Conservation (phyloP, 495 filamentous ascomycete species). For the Pseudevernia furfuracea region DNA sequence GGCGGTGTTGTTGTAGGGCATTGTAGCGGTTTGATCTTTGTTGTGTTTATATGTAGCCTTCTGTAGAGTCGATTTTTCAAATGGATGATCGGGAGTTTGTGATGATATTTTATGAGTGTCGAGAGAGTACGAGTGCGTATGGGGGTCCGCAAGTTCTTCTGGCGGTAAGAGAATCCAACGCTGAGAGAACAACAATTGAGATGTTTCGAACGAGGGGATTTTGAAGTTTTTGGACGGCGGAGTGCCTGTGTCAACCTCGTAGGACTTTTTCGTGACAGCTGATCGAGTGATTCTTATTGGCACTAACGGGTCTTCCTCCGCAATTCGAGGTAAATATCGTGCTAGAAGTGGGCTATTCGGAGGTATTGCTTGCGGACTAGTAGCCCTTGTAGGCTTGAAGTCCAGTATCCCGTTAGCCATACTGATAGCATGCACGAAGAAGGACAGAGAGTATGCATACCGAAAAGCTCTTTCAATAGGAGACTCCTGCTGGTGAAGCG, state of each 20-base stretch:
- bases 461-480: neutral
- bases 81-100: neutral
- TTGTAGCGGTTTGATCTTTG: slow-evolving; percentile 31
- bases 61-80: neutral
- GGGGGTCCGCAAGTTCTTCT: neutral
- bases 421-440: neutral
- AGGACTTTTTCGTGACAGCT: neutral
- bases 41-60: neutral
- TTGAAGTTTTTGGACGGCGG: neutral
- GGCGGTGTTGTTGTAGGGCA: slow-evolving; percentile 85
- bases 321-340: neutral
- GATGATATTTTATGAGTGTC: neutral
- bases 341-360: neutral
- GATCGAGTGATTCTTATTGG: neutral
- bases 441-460: neutral
- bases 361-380: neutral
- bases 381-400: neutral
- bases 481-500: neutral
- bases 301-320: neutral
- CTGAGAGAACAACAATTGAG: neutral
- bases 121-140: neutral
- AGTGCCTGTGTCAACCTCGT: neutral
- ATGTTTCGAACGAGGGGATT: neutral
- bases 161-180: neutral
- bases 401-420: neutral